Evolutionary conservation across 306 rosid species (phyloP), one percentile per base, ranked within the genome.

Genomic region (Potentilla sterilis): DNA sequence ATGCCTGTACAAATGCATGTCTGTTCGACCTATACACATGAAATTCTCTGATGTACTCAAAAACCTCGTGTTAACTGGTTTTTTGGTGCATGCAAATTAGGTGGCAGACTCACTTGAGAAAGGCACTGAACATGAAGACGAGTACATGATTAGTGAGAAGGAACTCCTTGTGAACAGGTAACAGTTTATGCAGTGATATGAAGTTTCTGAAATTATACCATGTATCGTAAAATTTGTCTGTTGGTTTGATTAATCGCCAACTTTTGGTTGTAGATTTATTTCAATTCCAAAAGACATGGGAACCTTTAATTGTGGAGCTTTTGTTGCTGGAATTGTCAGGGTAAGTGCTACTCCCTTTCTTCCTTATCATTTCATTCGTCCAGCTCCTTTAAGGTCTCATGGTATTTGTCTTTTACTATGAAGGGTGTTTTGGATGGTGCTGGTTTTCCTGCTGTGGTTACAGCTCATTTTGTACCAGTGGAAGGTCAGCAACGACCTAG

Each of bases 271-370:
- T 83, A 95, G 97, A 83, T 95, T 95, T 83, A 95, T 92, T 82
- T 95, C 97, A 49, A 90, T 95, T 74, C 98, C 98, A 10, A 95
- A 92, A 86, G 98, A 95, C 89, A 95, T 95, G 97, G 98, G 98
- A 51, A 91, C 98, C 21, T 95, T 92, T 84, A 92, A 95, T 69
- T 95, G 98, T 54, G 98, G 98, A 34, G 98, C 97, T 22, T 95
- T 95, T 83, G 98, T 95, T 73, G 98, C 96, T 79, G 98, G 98
- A 85, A 90, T 95, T 85, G 98, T 95, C 41, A 85, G 96, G 84
- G 98, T 95, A 75, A 85, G 92, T 75, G 69, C 67, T 40, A 59
- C 73, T 75, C 13, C 1, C 65, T 74, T 54, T 69, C 13, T 68
- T 69, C 18, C 64, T 48, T 49, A 55, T 71, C 65, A 14, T 14